Evolutionary conservation across 768 basidiomycete genomes (phyloP).

Genomic region (Leccinum aurantiacum): DNA sequence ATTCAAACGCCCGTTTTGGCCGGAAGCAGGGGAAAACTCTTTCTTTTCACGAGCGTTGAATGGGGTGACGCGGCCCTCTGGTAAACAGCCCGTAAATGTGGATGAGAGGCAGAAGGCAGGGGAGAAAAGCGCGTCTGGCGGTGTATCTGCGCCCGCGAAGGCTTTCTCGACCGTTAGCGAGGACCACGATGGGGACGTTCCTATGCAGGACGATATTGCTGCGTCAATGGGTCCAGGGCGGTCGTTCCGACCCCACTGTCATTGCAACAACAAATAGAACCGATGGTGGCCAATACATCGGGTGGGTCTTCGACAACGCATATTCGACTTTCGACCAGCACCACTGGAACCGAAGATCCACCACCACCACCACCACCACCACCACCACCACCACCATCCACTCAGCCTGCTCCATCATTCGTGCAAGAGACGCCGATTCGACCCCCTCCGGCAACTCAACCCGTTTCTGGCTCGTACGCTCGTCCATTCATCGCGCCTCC

Average conservation of each 20-base stretch:
- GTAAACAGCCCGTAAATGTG: background rate
- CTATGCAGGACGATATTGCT: conserved; percentile 8
- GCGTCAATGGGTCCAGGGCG: background rate
- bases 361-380: background rate
- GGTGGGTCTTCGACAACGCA: background rate
- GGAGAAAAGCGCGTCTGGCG: background rate
- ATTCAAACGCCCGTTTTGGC: conserved; percentile 19
- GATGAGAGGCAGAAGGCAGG: background rate
- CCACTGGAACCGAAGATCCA: background rate
- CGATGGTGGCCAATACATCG: background rate
- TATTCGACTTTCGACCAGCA: background rate
- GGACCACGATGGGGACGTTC: background rate
- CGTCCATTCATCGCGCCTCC: conserved; percentile 25
- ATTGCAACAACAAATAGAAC: background rate
- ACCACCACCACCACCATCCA: background rate
- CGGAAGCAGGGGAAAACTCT: conserved; percentile 12
- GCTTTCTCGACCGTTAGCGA: background rate
- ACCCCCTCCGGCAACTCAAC: conserved; percentile 3
- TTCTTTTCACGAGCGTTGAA: conserved; percentile 29
- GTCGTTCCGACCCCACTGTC: background rate
- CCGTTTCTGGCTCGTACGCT: background rate
- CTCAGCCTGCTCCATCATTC: background rate
- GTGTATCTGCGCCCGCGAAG: background rate
- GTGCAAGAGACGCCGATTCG: background rate
- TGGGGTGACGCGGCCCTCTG: background rate